Evolutionary conservation across 176 grass and related monocot genomes (phyloP), one percentile per base, ranked within the genome.

Genomic region (Phyllostachys edulis): DNA sequence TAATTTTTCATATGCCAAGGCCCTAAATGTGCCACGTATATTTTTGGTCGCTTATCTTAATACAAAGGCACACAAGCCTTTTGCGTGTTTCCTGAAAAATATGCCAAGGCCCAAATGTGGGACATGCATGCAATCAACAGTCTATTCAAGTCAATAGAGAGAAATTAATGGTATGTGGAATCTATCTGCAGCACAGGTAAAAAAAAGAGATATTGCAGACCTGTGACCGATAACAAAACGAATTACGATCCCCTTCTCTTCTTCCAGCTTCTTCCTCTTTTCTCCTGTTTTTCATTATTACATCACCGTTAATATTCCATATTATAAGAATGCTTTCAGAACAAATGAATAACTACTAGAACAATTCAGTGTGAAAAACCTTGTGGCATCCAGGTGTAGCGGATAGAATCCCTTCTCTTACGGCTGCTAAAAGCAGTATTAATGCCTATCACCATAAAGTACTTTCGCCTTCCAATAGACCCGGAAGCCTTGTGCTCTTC

Each of bases 151-250:
- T 59, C 42, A 79, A 27, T 23, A 18, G 57, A 16, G 15, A 6
- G 54, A 74, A 55, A 6, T 23, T 4, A 36, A 64, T 11, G 9
- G 3, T n/a, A 45, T 61, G 21, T 45, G 7, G 2, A 73, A 41
- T 32, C 2, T 73, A 36, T 64, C 27, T 36, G 49, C 49, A 60
- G n/a, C 44, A 29, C 1, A 59, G 1, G 45, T 55, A 29, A 1
- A 64, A 18, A 82, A 16, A 29, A 90, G 39, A 49, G 17, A 66
- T 23, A 40, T 20, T 71, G 66, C 85, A 44, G n/a, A 98, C 93
- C 96, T 98, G 84, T 98, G 96, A 60, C 96, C 96, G 61, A 95
- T 93, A 80, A 98, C 96, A 89, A 98, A 98, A 57, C 96, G 89
- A 68, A 95, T 84, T 13, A 98, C 79, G 24, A 95, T 91, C 10